Evolutionary conservation across 805 yeast genomes (phyloP).

Genomic region (Geotrichum ghanense): DNA sequence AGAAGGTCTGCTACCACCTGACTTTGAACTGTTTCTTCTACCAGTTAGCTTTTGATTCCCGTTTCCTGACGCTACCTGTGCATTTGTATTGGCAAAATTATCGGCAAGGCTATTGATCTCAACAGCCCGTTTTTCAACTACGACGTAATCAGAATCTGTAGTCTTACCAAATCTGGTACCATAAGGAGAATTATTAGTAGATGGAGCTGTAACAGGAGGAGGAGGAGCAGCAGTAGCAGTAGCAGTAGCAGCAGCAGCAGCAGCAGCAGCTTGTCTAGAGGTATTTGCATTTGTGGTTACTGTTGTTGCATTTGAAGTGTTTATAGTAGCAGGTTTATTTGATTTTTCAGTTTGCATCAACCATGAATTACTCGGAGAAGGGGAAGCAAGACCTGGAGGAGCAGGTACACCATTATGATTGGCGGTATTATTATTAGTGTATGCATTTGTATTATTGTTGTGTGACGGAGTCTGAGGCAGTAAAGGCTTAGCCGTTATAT

Average conservation of each 20-base stretch:
- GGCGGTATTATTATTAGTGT: background rate
- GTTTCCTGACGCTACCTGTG: constrained; percentile 45
- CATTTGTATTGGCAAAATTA: constrained; percentile 6
- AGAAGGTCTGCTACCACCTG: constrained; percentile 3
- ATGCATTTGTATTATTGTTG: background rate
- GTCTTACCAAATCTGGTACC: constrained; percentile 10
- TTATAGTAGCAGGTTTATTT: constrained; percentile 1
- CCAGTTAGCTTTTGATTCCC: background rate
- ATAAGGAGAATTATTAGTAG: background rate
- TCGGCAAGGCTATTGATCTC: constrained; percentile 95
- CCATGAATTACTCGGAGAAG: constrained; percentile 16
- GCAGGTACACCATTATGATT: background rate
- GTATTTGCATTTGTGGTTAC: background rate
- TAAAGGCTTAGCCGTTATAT: constrained; percentile 31
- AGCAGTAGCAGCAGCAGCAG: constrained; percentile 6
- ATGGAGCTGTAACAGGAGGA: background rate
- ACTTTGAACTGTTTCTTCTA: constrained; percentile 1
- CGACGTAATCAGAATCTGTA: constrained; percentile 80
- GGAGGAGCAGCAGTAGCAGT: constrained; percentile 6
- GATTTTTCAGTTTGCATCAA: constrained; percentile 8
- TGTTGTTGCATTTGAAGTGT: too few species aligned
- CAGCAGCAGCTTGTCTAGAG: background rate
- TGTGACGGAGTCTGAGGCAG: background rate
- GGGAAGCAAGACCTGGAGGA: constrained; percentile 8
- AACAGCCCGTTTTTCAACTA: constrained; percentile 87